A percentile compares a stretch with the other conserved stretches of the same genome.
Evolutionary conservation across 306 rosid genomes (phyloP).

Genomic region (Fragaria ananassa): DNA sequence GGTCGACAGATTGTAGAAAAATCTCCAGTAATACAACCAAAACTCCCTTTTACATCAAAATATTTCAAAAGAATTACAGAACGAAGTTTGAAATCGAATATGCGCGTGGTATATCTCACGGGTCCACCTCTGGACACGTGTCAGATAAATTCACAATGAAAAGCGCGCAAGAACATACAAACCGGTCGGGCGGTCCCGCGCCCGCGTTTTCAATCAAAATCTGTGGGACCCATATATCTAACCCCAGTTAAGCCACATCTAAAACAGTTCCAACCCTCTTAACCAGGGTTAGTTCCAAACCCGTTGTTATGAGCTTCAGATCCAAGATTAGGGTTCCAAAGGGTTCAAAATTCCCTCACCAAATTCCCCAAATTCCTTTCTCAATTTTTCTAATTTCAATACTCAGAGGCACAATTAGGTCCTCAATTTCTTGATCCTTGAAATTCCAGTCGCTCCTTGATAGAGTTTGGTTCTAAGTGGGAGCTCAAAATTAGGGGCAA

Average conservation of each 20-base stretch:
- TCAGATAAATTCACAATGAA: not conserved
- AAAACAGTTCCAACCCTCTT: not conserved
- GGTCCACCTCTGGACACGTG: slow-evolving; percentile 4
- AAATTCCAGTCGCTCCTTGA: slow-evolving; percentile 13
- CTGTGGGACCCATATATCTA: slow-evolving; percentile 22
- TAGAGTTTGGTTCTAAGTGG: slow-evolving; percentile 7
- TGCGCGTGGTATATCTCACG: not conserved
- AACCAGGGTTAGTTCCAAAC: slow-evolving; percentile 41
- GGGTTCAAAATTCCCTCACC: slow-evolving; percentile 10
- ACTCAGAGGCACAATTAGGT: not conserved
- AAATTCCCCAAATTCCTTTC: not conserved
- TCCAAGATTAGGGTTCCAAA: slow-evolving; percentile 40
- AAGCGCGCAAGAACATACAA: not conserved
- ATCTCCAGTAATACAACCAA: no score
- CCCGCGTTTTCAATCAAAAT: not conserved
- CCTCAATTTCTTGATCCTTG: slow-evolving; percentile 9
- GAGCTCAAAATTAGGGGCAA: slow-evolving; percentile 22
- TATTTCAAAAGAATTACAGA: not conserved
- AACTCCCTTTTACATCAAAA: not conserved
- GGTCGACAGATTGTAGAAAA: no score
- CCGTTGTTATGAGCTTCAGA: slow-evolving; percentile 19
- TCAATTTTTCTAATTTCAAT: slow-evolving; percentile 13
- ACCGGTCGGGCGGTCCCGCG: slow-evolving; percentile 1
- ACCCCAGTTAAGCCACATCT: slow-evolving; percentile 20
- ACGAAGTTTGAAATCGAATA: not conserved